These are phyloP conservation scores for Trichophyton benhamiae DNA, from an alignment of 2,329 filamentous ascomycete genomes.

Conservation along the genomic window DNA sequence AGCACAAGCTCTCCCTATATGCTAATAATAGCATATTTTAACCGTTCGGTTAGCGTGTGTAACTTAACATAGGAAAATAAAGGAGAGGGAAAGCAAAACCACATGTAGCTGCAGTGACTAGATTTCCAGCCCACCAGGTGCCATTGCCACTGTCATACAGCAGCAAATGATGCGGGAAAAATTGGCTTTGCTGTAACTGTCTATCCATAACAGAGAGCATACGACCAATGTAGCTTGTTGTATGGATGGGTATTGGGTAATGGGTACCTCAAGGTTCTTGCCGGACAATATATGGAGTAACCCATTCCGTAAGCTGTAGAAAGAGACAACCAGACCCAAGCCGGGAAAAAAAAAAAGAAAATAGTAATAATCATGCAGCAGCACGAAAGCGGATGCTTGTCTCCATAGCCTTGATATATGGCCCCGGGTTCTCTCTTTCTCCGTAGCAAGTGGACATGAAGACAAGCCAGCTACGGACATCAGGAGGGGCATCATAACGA, in stretches of 20 bases:
- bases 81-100: constrained; percentile 42
- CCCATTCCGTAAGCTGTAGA: constrained; percentile 4
- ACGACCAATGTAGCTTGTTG: constrained; percentile 7
- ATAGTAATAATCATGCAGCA: too few species aligned
- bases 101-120: constrained; percentile 33
- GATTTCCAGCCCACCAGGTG: constrained; percentile 20
- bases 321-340: neutral
- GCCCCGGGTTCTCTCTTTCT: constrained; percentile 28
- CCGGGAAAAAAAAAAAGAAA: neutral
- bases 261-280: constrained; percentile 15
- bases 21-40: constrained; percentile 6
- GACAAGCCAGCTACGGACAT: too few species aligned
- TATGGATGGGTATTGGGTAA: constrained; percentile 20
- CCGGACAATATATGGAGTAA: constrained; percentile 6
- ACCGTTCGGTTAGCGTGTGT: neutral
- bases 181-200: neutral
- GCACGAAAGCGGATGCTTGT: constrained; percentile 21
- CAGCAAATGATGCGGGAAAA: constrained; percentile 9
- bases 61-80: neutral
- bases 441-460: too few species aligned
- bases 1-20: constrained; percentile 6
- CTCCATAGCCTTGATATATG: constrained; percentile 35
- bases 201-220: neutral
- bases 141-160: neutral
- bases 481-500: too few species aligned